Base-by-base conservation (phyloP, 2,329 filamentous ascomycete genomes). In the Aureobasidium sp. region DNA sequence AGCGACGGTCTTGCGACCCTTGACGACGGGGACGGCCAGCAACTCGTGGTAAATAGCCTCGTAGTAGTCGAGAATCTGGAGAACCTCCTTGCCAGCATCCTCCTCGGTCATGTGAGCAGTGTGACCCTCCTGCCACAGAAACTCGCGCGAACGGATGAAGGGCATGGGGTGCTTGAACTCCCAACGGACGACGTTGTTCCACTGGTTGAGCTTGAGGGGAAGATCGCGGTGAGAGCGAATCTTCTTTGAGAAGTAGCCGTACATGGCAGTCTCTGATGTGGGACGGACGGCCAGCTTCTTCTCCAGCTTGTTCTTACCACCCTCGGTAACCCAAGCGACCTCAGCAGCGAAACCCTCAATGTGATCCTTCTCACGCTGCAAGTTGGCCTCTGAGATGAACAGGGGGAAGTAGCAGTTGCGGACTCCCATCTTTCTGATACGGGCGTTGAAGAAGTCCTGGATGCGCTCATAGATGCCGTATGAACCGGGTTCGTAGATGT, bases 341-440 rank as follows among this genome's bases (percentile, higher is more conserved):
- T 94, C 90, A 37, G 94, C 92, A 59, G 94, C 94, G 75, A 99
- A 99, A n/a, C 94, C 94, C 76, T 99, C 93, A 65, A 99, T 89
- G 75, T 99, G 94, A 71, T 94, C 90, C 83, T 97, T 97, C 77
- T 97, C 92, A 74, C 82, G 78, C 73, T 87, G 81, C 66, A 99
- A 79, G 44, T 95, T 95, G 77, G 95, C 95, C 72, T 90, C 82
- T 20, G 91, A 96, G 67, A 99, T 85, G 78, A 97, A 99, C 75
- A 99, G 88, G 64, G 94, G 94, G 77, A 99, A 99, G 75, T 91
- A 96, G 73, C 90, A 89, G 80, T 99, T 95, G 76, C 94, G 90
- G 62, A 97, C 93, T 62, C 91, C 92, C 81, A 97, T 84, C 55
- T 83, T 86, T 82, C 96, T 92, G 74, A 97, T 99, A 69, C 86